Percentiles rank a stretch among this genome's conserved stretches.
Evolutionary conservation across 2,329 filamentous ascomycete genomes (phyloP).

Genomic region (Clarireedia homoeocarpa): DNA sequence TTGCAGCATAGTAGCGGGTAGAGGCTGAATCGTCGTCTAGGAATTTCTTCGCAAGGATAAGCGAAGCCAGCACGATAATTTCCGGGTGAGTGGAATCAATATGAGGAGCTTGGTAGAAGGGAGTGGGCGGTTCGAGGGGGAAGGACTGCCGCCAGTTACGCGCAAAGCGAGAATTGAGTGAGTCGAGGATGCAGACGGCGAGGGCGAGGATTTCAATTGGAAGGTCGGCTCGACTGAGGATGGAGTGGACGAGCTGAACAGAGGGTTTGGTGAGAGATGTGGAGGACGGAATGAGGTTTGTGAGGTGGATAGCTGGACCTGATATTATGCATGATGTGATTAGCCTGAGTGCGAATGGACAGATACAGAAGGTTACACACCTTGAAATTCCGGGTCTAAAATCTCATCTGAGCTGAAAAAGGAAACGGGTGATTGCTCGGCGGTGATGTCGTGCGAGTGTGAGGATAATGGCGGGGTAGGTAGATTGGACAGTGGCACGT

Average conservation of each 20-base stretch:
- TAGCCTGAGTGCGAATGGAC: slow-evolving; percentile 18
- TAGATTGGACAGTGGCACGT: slow-evolving; percentile 59
- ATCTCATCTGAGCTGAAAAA: slow-evolving; percentile 20
- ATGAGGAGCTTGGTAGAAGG: slow-evolving; percentile 33
- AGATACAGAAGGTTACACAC: slow-evolving; percentile 19
- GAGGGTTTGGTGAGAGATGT: slow-evolving; percentile 53
- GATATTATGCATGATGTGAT: slow-evolving; percentile 17
- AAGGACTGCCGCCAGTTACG: slow-evolving; percentile 53
- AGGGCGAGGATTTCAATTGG: slow-evolving; percentile 55
- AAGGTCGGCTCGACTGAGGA: slow-evolving; percentile 49
- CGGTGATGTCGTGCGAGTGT: slow-evolving; percentile 17
- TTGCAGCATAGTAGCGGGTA: slow-evolving; percentile 44
- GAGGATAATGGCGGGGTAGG: slow-evolving; percentile 55
- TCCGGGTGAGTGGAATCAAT: slow-evolving; percentile 56
- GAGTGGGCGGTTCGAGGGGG: slow-evolving; percentile 36
- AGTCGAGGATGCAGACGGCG: slow-evolving; percentile 59
- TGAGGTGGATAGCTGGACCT: slow-evolving; percentile 60
- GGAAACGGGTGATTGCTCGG: slow-evolving; percentile 14
- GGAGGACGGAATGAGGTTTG: slow-evolving; percentile 56
- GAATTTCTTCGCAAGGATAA: slow-evolving; percentile 60
- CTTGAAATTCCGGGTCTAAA: slow-evolving; percentile 24
- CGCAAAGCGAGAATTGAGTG: slow-evolving; percentile 54
- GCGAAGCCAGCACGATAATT: slow-evolving; percentile 52
- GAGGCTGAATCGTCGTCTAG: slow-evolving; percentile 50
- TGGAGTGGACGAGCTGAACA: slow-evolving; percentile 49